Evolutionary conservation across 345 rosid genomes (phyloP).

Genomic region (Lenwebbia sp.): DNA sequence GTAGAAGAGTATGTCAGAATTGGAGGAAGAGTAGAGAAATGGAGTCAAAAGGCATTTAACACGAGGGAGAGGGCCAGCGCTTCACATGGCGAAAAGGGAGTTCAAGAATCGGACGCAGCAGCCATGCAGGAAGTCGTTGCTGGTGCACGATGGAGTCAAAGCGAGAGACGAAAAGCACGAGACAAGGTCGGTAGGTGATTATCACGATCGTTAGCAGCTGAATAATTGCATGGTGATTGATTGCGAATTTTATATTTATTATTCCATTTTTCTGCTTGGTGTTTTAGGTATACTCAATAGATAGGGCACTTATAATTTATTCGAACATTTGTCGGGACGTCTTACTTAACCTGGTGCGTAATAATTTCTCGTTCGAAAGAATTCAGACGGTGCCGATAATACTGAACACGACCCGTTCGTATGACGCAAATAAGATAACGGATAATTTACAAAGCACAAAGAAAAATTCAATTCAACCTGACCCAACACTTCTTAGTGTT

Average conservation of each 20-base stretch:
- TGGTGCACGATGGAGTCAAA: background rate
- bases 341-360: background rate
- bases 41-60: too few relatives aligned
- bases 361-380: background rate
- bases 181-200: background rate
- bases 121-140: background rate
- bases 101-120: background rate
- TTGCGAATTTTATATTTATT: background rate
- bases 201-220: background rate
- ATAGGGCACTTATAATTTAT: too few relatives aligned
- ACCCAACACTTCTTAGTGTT: too few relatives aligned
- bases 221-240: background rate
- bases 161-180: background rate
- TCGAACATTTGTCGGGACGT: too few relatives aligned
- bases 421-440: background rate
- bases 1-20: too few relatives aligned
- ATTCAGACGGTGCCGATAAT: fast-evolving
- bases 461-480: background rate
- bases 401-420: background rate
- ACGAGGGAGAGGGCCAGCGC: too few relatives aligned
- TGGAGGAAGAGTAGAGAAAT: too few relatives aligned
- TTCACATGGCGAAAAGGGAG: background rate
- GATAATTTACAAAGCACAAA: fast-evolving
- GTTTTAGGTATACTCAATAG: too few relatives aligned
- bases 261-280: background rate